Conservation (phyloP, 1,284 basidiomycete species). For the Ceratobasidium sp. region DNA sequence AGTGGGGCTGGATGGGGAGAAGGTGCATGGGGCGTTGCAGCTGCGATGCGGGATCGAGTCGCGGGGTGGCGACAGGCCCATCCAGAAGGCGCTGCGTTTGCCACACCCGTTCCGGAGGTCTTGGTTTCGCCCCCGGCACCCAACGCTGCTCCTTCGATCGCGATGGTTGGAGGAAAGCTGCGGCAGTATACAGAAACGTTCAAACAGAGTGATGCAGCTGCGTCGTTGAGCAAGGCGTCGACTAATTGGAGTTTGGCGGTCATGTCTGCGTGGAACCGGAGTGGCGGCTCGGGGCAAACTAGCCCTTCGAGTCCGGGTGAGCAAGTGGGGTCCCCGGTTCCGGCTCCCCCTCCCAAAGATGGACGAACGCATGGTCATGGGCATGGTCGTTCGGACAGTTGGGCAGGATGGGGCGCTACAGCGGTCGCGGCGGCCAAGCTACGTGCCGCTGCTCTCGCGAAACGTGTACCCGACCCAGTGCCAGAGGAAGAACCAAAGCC, state of each 20-base stretch:
- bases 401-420: conserved; percentile 47
- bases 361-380: conserved; percentile 23
- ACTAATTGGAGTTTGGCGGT: conserved; percentile 49
- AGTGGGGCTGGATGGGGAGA: conserved; percentile 27
- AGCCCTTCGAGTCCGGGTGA: not conserved
- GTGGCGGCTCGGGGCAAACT: not conserved
- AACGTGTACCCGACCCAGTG: conserved; percentile 28
- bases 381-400: conserved; percentile 35
- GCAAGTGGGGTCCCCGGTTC: not conserved
- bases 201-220: conserved; percentile 48
- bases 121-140: conserved; percentile 30
- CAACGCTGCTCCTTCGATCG: conserved; percentile 17
- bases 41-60: conserved; percentile 34
- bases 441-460: conserved; percentile 34
- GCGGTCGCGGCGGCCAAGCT: conserved; percentile 43
- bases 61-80: conserved; percentile 24
- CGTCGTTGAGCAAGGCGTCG: conserved; percentile 46
- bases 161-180: conserved; percentile 35
- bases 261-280: conserved; percentile 47
- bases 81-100: conserved; percentile 21
- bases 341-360: conserved; percentile 34
- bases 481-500: conserved; percentile 22
- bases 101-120: conserved; percentile 27
- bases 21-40: conserved; percentile 23
- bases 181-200: conserved; percentile 45